Conservation (phyloP, 331 rosid species). For the Quercus tomentella region DNA sequence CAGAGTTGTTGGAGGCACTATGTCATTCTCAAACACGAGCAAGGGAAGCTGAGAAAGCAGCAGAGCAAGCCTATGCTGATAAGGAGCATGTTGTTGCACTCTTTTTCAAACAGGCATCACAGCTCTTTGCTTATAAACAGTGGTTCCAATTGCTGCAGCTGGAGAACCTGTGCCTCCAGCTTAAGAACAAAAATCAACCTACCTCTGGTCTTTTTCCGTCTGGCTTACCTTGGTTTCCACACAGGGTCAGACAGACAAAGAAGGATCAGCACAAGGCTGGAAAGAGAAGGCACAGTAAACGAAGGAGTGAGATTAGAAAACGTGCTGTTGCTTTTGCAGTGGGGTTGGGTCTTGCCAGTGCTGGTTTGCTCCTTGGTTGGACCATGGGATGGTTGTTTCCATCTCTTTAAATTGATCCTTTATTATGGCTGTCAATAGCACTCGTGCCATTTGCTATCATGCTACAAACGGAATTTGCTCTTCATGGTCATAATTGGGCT, state of each 20-base stretch:
- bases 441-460: conserved; percentile 15
- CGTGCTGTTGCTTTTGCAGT: conserved; percentile 51
- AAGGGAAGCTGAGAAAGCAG: conserved; percentile 87
- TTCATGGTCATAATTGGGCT: background rate
- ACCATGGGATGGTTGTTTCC: conserved; percentile 90
- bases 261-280: conserved; percentile 25
- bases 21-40: conserved; percentile 93
- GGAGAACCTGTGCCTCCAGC: conserved; percentile 71
- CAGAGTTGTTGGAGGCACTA: conserved; percentile 76
- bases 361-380: conserved; percentile 67
- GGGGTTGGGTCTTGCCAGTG: conserved; percentile 79
- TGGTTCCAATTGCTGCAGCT: conserved; percentile 78
- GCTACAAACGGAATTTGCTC: conserved; percentile 27
- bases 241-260: conserved; percentile 30
- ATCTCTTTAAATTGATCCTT: background rate
- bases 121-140: conserved; percentile 79
- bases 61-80: conserved; percentile 67
- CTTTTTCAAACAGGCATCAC: conserved; percentile 79
- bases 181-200: conserved; percentile 51
- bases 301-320: conserved; percentile 32
- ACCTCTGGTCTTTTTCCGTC: conserved; percentile 36
- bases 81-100: conserved; percentile 76
- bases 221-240: conserved; percentile 30
- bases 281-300: conserved; percentile 31
- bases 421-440: background rate